These are phyloP conservation scores for Colletotrichum falcatum DNA, from an alignment of 2,329 filamentous ascomycete genomes.

Conservation along the genomic window DNA sequence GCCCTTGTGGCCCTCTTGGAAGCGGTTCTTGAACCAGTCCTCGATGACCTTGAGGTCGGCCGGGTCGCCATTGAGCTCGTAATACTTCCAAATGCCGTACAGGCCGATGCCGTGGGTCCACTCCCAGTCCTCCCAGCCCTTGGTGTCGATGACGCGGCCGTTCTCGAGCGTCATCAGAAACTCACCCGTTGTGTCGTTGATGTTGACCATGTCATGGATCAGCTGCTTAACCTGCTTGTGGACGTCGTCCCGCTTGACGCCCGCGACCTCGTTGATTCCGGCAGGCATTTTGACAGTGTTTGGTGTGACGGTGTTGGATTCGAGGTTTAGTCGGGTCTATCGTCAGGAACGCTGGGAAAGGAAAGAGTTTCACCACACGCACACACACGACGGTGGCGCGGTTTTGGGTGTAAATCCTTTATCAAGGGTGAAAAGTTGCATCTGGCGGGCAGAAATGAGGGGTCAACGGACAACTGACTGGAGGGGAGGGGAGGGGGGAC, in stretches of 20 bases:
- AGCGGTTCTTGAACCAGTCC: conserved; percentile 78
- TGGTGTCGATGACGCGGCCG: conserved; percentile 83
- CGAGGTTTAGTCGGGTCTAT: neutral
- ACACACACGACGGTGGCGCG: neutral
- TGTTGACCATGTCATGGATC: conserved; percentile 81
- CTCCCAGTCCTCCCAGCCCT: conserved; percentile 87
- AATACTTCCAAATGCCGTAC: conserved; percentile 86
- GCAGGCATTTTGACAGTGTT: conserved; percentile 50
- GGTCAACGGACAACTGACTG: conserved; percentile 10
- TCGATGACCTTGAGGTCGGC: conserved; percentile 74
- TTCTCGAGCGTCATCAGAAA: conserved; percentile 79
- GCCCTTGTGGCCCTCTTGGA: conserved; percentile 77
- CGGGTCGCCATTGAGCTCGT: conserved; percentile 74
- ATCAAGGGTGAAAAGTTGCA: conserved; percentile 17
- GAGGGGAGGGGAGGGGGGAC: neutral
- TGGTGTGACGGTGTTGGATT: neutral
- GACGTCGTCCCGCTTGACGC: conserved; percentile 60
- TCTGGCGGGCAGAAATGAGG: conserved; percentile 10
- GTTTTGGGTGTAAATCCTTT: conserved; percentile 15
- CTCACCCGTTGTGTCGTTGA: conserved; percentile 79
- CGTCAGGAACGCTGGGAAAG: neutral
- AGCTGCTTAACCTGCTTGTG: conserved; percentile 72
- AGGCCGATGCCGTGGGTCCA: conserved; percentile 86
- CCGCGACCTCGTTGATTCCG: conserved; percentile 52
- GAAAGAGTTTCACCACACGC: neutral